phyloP scores from a whole-genome alignment of 148 eudicot genomes.

The Rhododendron kiyosumense region DNA sequence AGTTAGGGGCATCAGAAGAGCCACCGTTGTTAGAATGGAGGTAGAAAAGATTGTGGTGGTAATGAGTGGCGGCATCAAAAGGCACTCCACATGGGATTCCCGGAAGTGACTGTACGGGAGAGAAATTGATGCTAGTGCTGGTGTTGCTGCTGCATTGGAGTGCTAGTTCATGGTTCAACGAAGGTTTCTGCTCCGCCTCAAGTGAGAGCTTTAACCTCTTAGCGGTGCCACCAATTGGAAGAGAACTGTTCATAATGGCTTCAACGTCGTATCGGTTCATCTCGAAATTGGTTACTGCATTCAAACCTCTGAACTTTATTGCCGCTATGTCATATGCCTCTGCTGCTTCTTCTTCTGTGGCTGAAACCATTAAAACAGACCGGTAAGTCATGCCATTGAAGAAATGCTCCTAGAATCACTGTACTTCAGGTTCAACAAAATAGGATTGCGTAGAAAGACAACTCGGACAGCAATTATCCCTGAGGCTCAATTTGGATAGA shows the following conservation, averaged over 20 bases:
- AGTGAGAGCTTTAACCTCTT: conserved; percentile 73
- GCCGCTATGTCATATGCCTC: conserved; percentile 96
- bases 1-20: conserved; percentile 24
- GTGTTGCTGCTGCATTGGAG: conserved; percentile 21
- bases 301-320: conserved; percentile 64
- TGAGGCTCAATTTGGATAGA: background rate
- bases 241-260: conserved; percentile 73
- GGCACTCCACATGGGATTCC: conserved; percentile 56
- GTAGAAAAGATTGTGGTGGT: conserved; percentile 58
- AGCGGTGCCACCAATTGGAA: conserved; percentile 84
- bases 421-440: background rate
- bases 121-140: conserved; percentile 47
- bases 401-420: background rate
- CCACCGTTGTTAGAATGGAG: conserved; percentile 25
- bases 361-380: conserved; percentile 24
- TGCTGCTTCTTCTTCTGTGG: conserved; percentile 95
- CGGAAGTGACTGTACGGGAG: conserved; percentile 35
- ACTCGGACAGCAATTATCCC: background rate
- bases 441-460: background rate
- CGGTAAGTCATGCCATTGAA: background rate
- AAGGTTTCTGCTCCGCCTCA: conserved; percentile 51
- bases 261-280: conserved; percentile 90
- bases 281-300: conserved; percentile 92
- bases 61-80: conserved; percentile 41
- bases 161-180: conserved; percentile 26